Evolutionary conservation across 1,284 basidiomycete genomes (phyloP).

Genomic region (Trichosporon coremiiforme): DNA sequence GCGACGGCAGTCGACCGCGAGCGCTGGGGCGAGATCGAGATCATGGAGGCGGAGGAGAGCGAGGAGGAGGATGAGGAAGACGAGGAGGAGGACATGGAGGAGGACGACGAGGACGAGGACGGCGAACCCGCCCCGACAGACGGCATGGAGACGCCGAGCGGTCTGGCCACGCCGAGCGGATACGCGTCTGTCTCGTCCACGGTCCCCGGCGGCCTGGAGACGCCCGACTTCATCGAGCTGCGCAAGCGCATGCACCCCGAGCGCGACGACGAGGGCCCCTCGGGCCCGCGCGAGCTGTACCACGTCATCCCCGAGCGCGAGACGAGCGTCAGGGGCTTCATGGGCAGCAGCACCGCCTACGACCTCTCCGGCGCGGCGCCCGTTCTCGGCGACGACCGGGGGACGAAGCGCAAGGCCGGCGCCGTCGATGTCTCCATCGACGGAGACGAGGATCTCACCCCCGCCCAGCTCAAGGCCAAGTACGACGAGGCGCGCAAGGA

Average conservation of each 20-base stretch:
- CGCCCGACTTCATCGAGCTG: constrained; percentile 93
- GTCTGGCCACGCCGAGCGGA: constrained; percentile 88
- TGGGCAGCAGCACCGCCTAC: constrained; percentile 94
- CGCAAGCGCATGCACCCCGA: constrained; percentile 73
- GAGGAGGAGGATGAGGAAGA: constrained; percentile 32
- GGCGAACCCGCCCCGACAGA: constrained; percentile 65
- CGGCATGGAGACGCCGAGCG: constrained; percentile 89
- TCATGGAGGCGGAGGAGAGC: constrained; percentile 73
- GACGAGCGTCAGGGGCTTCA: constrained; percentile 80
- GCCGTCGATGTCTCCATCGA: constrained; percentile 91
- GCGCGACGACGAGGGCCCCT: constrained; percentile 62
- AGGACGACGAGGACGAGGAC: constrained; percentile 60
- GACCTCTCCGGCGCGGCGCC: constrained; percentile 68
- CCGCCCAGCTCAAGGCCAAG: constrained; percentile 77
- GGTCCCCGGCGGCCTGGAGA: constrained; percentile 91
- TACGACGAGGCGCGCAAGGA: constrained; percentile 80
- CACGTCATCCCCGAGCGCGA: constrained; percentile 95
- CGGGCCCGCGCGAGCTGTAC: constrained; percentile 76
- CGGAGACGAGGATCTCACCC: constrained; percentile 79
- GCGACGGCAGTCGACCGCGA: constrained; percentile 69
- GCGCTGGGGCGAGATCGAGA: constrained; percentile 88
- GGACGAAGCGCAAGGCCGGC: constrained; percentile 82
- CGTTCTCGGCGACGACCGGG: constrained; percentile 81
- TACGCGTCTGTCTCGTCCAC: constrained; percentile 92
- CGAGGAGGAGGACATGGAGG: constrained; percentile 53